Conservation (phyloP, 371 early-diverging fungal genomes). For the Mucor piriformis region DNA sequence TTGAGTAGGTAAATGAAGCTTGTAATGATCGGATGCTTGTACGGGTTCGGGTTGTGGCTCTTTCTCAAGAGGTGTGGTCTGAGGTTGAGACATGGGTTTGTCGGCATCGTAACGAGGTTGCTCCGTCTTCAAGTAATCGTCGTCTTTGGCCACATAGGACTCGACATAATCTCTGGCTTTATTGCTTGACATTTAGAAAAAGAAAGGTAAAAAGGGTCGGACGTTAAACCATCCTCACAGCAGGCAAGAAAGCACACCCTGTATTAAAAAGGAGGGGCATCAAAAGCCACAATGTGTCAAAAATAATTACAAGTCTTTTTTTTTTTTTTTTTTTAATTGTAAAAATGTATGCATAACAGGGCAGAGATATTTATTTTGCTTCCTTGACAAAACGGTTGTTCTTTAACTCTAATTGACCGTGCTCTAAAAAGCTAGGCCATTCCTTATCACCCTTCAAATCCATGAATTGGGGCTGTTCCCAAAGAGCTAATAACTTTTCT, state of each 20-base stretch:
- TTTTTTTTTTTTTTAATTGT: no score
- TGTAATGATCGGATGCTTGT: constrained; percentile 13
- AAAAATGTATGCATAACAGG: background rate
- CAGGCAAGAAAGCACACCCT: no score
- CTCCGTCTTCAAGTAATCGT: constrained; percentile 34
- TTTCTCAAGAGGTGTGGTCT: constrained; percentile 13
- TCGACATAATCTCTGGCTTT: constrained; percentile 49
- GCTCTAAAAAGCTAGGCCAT: constrained; percentile 53
- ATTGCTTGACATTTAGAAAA: constrained; percentile 25
- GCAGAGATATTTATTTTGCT: background rate
- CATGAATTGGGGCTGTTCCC: constrained; percentile 52
- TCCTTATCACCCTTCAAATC: constrained; percentile 43
- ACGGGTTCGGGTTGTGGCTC: background rate
- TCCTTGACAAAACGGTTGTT: constrained; percentile 48
- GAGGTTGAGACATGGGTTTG: constrained; percentile 25
- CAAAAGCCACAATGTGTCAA: no score
- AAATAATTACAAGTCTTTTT: no score
- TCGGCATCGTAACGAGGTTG: constrained; percentile 48
- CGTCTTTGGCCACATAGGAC: constrained; percentile 35
- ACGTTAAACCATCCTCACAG: background rate
- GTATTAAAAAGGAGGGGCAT: no score
- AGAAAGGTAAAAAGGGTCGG: background rate
- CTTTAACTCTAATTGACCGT: constrained; percentile 47
- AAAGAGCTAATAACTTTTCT: constrained; percentile 39
- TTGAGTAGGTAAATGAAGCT: constrained; percentile 28